Base-by-base conservation (phyloP, 2,329 filamentous ascomycete species). In the Tolypocladium nubicola region DNA sequence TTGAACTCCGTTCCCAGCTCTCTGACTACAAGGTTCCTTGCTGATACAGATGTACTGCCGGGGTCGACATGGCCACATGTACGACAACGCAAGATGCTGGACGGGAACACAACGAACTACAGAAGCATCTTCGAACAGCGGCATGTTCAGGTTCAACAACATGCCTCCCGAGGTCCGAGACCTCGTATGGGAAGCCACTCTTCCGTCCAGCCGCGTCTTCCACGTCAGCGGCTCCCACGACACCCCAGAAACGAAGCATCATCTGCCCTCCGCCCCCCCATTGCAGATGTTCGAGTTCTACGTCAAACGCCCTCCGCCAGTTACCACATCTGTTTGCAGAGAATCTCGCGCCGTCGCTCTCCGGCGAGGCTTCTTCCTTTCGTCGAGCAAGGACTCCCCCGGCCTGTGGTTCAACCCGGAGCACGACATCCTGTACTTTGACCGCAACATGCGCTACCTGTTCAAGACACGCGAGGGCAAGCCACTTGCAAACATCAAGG, bases 361-460 rank as follows among this genome's bases (percentile, higher is more conserved):
- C 14, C 64, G 61, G 16, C 59, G 60, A 9, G 66, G 67, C 16
- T 66, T 66, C 61, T 65, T 67, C 54, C 54, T 70, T 19, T 60
- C 62, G 4, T 47, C 57, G 1, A 53, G 52, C 14, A 55, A 43
- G 19, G 23, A 56, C 2, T 39, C 56, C 30, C 57, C 63, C 9
- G 64, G 64, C 1, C 53, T 59, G 4, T 68, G 64, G 65, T 69
- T 70, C 55, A 67, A 61, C 19, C 61, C 64, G 2, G 55, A 62
- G 23, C 57, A 58, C 0, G 65, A 70, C 54, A 58, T 70, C 16
- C 59, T 72, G 16, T 69, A 70, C 49, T 61, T 70, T 30, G 65
- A 67, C 49, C 63, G 66, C 50, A 66, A 66, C 33, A 63, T 65
- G 53, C 52, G 47, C 33, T 52, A 50, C n/a, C 43, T 50, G 35